Conservation (phyloP, 2,329 filamentous ascomycete species). For the Cadophora malorum region DNA sequence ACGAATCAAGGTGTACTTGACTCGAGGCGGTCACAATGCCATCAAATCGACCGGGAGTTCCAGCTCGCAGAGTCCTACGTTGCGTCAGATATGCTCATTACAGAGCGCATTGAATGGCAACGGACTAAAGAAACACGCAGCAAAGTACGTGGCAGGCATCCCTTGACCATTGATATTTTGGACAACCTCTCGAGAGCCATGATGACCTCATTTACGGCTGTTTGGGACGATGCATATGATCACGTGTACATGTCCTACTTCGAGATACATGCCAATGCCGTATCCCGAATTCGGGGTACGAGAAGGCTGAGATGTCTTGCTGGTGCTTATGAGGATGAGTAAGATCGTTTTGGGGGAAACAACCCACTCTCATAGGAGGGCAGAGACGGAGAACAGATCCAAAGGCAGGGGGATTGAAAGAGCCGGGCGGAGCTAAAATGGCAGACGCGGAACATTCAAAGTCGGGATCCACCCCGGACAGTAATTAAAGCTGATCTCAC, state of each 20-base stretch:
- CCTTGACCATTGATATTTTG: neutral
- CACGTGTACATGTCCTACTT: neutral
- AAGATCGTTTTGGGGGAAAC: neutral
- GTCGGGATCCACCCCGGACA: conserved; percentile 1
- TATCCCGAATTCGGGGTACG: conserved; percentile 1
- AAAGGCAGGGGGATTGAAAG: neutral
- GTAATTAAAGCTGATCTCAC: conserved; percentile 10
- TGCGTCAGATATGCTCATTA: neutral
- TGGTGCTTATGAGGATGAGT: conserved; percentile 9
- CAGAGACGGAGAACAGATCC: neutral
- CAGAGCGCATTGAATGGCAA: neutral
- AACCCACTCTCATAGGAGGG: conserved; percentile 3
- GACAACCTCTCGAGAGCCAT: neutral
- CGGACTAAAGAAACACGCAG: neutral
- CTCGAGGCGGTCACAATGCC: neutral
- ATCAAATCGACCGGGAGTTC: neutral
- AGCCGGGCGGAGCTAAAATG: conserved; percentile 5
- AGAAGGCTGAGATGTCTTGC: conserved; percentile 10
- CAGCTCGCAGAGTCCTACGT: neutral
- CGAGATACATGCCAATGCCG: neutral
- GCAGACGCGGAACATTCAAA: neutral
- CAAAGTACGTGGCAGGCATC: neutral
- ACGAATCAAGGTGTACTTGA: neutral
- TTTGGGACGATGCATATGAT: neutral
- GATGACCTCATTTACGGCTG: neutral